Evolutionary conservation across 352 stramenopile genomes (phyloP).

Genomic region (Pythium diclinum): DNA sequence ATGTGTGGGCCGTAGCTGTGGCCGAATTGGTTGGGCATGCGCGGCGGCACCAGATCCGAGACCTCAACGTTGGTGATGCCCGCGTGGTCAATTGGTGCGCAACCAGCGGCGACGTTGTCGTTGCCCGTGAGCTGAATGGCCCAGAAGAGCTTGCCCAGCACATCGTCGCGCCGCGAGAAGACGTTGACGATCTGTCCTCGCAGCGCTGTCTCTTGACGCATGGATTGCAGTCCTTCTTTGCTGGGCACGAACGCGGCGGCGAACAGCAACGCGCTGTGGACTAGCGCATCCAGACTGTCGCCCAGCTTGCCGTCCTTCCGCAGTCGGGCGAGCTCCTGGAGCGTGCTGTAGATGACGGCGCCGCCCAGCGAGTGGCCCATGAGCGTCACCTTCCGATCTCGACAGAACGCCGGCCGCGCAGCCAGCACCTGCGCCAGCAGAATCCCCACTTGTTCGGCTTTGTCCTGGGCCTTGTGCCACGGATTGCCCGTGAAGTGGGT

Average conservation of each 20-base stretch:
- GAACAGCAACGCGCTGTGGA: slow-evolving; percentile 66
- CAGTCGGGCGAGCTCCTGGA: slow-evolving; percentile 65
- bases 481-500: slow-evolving; percentile 79
- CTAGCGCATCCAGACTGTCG: slow-evolving; percentile 19
- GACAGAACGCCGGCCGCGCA: slow-evolving; percentile 43
- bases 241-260: slow-evolving; percentile 63
- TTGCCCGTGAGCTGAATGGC: slow-evolving; percentile 47
- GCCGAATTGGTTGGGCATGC: slow-evolving; percentile 68
- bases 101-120: slow-evolving; percentile 48
- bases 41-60: slow-evolving; percentile 53
- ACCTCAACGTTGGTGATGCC: slow-evolving; percentile 64
- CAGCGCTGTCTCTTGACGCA: slow-evolving; percentile 36
- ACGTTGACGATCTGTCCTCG: slow-evolving; percentile 73
- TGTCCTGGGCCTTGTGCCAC: slow-evolving; percentile 81
- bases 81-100: slow-evolving; percentile 23
- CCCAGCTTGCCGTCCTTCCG: slow-evolving; percentile 16
- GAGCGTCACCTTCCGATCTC: slow-evolving; percentile 57
- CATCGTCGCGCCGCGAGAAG: slow-evolving; percentile 66
- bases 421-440: slow-evolving; percentile 68
- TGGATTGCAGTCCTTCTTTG: slow-evolving; percentile 31
- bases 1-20: slow-evolving; percentile 78
- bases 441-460: slow-evolving; percentile 72
- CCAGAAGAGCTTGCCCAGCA: slow-evolving; percentile 78
- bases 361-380: slow-evolving; percentile 79
- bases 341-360: slow-evolving; percentile 65